Evolutionary conservation across 1,284 basidiomycete species (phyloP), one percentile per base, ranked within the genome.

Genomic region (Sphaerobolus stellatus): DNA sequence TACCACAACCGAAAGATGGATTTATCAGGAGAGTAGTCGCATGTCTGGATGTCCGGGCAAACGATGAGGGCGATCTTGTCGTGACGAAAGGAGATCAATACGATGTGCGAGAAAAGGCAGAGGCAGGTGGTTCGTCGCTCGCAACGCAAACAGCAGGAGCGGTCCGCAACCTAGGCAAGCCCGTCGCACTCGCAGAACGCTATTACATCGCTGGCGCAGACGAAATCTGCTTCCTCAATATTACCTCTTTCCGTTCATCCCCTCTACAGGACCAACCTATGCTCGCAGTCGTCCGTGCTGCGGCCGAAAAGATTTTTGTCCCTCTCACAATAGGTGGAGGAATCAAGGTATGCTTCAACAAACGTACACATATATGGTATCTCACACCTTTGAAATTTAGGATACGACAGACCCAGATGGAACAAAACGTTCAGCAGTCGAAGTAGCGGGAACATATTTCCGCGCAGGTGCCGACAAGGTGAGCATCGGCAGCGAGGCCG

Each of bases 21-120:
- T 81, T 96, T 57, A 97, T 94, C 4, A 96, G 93, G 69, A 91
- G 97, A 54, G 90, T 99, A 67, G 87, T 99, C 55, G 97, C 97
- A 13, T 99, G 97, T 70, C 87, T 99, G 81, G 97, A 99, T 70
- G 96, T 99, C 30, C 88, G 97, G 41, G 85, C 93, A 34, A 99
- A 99, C 74, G 97, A 99, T 69, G 72, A 88, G 29, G 97, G 97
- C 44, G 97, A 99, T 70, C 85, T 99, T 50, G 95, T 99, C 55
- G 97, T 99, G 2, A 99, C 97, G 48, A 99, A 99, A 75, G 97
- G 97, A 53, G 97, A 99, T 72, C 95, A 97, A 68, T 99, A 99
- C 75, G 94, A 98, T 67, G 96, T 98, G 14, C 90, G 96, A 54
- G 96, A 98, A 71, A 92, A 89, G 66, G 66, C 71, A 11, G 63